These are phyloP conservation scores for Centaurea solstitialis DNA, from an alignment of 129 eudicot species.

Conservation along the genomic window DNA sequence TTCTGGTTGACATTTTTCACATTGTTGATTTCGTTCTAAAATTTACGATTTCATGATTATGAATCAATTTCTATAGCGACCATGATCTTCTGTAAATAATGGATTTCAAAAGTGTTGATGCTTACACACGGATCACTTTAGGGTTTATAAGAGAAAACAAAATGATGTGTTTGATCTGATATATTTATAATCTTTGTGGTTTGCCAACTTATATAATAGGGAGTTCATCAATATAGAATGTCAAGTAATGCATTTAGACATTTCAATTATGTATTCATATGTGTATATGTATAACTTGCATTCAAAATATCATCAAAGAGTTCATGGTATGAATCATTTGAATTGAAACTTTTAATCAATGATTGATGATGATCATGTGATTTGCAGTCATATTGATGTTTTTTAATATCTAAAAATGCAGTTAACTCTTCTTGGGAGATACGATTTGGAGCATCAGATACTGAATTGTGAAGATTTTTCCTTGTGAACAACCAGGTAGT, in stretches of 20 bases:
- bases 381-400: background rate
- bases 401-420: background rate
- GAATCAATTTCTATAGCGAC: background rate
- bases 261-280: background rate
- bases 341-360: background rate
- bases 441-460: conserved; percentile 11
- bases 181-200: background rate
- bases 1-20: background rate
- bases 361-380: background rate
- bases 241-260: background rate
- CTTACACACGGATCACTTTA: background rate
- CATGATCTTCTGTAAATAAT: background rate
- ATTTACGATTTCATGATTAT: conserved; percentile 1
- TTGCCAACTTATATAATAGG: background rate
- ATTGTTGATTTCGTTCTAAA: background rate
- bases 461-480: conserved; percentile 2
- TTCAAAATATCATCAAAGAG: background rate
- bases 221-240: background rate
- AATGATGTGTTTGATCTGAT: background rate
- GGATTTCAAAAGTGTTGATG: background rate
- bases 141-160: conserved; percentile 7
- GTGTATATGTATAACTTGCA: background rate
- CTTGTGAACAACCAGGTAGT: background rate
- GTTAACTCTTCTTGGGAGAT: background rate
- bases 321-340: background rate